These are phyloP conservation scores for Macadamia integrifolia DNA, from an alignment of 164 flowering plant species.

Conservation along the genomic window DNA sequence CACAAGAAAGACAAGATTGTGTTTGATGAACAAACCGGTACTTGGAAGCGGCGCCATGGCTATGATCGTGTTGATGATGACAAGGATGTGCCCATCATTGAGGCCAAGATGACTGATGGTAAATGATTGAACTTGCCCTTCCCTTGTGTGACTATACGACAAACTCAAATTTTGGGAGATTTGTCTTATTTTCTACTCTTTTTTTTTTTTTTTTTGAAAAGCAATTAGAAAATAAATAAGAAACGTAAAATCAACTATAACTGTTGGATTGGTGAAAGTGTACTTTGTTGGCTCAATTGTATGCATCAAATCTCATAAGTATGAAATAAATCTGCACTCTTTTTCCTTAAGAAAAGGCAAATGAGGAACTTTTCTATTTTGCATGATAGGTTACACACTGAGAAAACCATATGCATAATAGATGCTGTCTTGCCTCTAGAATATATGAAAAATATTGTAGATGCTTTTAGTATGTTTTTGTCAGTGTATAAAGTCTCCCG, in stretches of 20 bases:
- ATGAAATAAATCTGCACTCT: too few species aligned
- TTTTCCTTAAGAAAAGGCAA: too few species aligned
- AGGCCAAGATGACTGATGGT: conserved; percentile 38
- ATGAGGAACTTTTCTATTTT: too few species aligned
- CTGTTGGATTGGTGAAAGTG: too few species aligned
- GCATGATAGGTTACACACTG: too few species aligned
- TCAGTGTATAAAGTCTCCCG: too few species aligned
- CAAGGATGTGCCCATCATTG: conserved; percentile 31
- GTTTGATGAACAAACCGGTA: conserved; percentile 40
- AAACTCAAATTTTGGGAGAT: neutral
- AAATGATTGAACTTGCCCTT: conserved; percentile 4
- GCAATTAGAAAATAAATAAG: neutral
- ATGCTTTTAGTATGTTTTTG: too few species aligned
- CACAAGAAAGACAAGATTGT: conserved; percentile 68
- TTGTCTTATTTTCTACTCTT: neutral
- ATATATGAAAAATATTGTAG: too few species aligned
- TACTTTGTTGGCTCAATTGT: neutral
- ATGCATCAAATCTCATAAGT: neutral
- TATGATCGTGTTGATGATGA: conserved; percentile 90
- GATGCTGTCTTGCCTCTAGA: too few species aligned
- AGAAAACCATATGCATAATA: too few species aligned
- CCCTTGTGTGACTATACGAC: neutral
- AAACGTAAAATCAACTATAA: too few species aligned
- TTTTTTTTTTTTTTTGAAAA: neutral
- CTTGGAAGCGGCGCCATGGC: conserved; percentile 90